Percentiles rank a stretch among this genome's conserved stretches.
These are phyloP conservation scores for Licmophora abbreviata DNA, from an alignment of 108 stramenopile species.

Conservation along the genomic window DNA sequence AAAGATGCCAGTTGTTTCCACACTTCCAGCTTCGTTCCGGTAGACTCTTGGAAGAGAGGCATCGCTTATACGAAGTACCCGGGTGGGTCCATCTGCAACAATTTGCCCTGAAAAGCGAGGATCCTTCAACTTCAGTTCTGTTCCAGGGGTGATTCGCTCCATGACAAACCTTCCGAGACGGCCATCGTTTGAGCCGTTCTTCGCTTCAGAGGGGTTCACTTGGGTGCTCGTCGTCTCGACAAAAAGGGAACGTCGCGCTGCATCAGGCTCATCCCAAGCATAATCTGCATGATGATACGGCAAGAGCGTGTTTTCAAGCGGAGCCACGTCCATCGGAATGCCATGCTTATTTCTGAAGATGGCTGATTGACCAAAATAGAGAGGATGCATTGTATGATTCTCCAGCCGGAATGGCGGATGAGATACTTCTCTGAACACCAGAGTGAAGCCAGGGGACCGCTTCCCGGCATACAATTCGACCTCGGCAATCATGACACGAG, in stretches of 20 bases:
- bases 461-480: constrained; percentile 24
- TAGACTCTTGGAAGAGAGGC: constrained; percentile 2
- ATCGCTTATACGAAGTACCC: constrained; percentile 45
- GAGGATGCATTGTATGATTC: constrained; percentile 47
- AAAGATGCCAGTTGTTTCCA: not conserved
- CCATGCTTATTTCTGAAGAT: constrained; percentile 3
- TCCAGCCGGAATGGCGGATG: constrained; percentile 58
- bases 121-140: constrained; percentile 13
- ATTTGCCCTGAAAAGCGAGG: constrained; percentile 22
- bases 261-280: constrained; percentile 65
- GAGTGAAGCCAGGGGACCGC: constrained; percentile 19
- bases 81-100: constrained; percentile 51
- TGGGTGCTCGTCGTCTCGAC: constrained; percentile 17
- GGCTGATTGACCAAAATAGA: constrained; percentile 35
- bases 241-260: constrained; percentile 13
- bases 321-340: constrained; percentile 9
- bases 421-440: constrained; percentile 33
- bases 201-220: constrained; percentile 3
- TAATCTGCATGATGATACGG: constrained; percentile 53
- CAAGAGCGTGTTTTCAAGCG: constrained; percentile 33
- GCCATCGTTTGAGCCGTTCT: no score
- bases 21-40: not conserved
- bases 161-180: constrained; percentile 29
- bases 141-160: constrained; percentile 45
- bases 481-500: constrained; percentile 34